Base-by-base conservation (phyloP, 192 early-diverging fungal genomes). In the Linnemannia hyalina region DNA sequence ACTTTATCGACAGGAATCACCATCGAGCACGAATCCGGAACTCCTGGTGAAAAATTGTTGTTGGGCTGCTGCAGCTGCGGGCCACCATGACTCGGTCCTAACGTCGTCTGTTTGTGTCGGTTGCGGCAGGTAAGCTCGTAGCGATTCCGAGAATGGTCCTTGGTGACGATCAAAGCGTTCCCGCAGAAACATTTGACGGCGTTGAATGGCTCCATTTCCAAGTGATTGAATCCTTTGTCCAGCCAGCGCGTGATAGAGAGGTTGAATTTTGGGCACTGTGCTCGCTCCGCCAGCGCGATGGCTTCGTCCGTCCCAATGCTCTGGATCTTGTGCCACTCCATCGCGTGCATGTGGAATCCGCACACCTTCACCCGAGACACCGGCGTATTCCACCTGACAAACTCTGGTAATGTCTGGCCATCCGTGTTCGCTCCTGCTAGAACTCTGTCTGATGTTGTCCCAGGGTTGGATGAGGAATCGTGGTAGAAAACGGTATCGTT, bases 291-390 rank as follows among this genome's bases (percentile, higher is more conserved):
- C 4, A 86, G 38, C 4, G 52, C 75, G n/a, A 86, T 13, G 9
- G 23, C 41, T 5, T 74, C 76, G 1, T 74, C 20, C 0, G 8
- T 9, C 13, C 15, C 15, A 10, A 86, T 32, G 2, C 38, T 29
- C 41, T 86, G 79, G 54, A 86, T 78, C 23, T 47, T 70, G 46
- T 74, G 79, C 79, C 80, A 86, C 42, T 86, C 84, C 10, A 86
- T 69, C 20, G 79, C 84, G 55, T 86, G 84, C 84, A 86, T 86
- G 70, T 86, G 84, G 42, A 86, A 86, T 8, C 84, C 84, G 57
- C 84, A 86, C 5, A 86, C 84, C 22, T 73, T 85, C 60, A 65
- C 60, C 26, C 60, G 60, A 32, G 29, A 26, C 13, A 32, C 8
- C 26, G 13, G 29, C 13, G 3, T 65, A 32, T 65, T 1, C 60